Percentiles rank a stretch among this genome's conserved stretches.
Conservation (phyloP, 768 basidiomycete genomes). For the Calocera cornea region DNA sequence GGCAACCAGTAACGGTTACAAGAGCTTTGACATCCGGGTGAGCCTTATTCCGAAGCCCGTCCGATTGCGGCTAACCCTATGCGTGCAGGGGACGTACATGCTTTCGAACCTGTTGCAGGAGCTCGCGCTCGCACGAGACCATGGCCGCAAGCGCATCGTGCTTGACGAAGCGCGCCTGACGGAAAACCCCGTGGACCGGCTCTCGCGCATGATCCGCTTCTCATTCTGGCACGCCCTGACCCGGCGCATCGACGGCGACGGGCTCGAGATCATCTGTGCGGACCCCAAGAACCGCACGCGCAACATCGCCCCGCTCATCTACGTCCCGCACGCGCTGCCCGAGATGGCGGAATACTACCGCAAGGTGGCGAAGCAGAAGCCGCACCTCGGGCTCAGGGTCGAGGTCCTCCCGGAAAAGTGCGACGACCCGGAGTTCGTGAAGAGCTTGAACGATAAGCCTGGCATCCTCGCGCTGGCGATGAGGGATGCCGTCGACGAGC, state of each 20-base stretch:
- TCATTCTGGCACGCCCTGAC: slow-evolving; percentile 98
- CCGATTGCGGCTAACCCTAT: neutral
- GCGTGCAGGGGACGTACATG: slow-evolving; percentile 88
- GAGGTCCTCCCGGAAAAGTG: slow-evolving; percentile 75
- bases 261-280: slow-evolving; percentile 91
- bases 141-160: slow-evolving; percentile 88
- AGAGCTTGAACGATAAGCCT: slow-evolving; percentile 85
- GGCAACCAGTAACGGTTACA: slow-evolving; percentile 94
- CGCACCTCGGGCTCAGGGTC: slow-evolving; percentile 87
- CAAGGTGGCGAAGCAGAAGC: slow-evolving; percentile 77
- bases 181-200: slow-evolving; percentile 92
- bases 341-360: slow-evolving; percentile 94
- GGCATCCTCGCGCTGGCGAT: slow-evolving; percentile 91
- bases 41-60: slow-evolving; percentile 11
- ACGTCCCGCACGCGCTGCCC: slow-evolving; percentile 85
- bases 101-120: slow-evolving; percentile 97
- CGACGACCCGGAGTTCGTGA: slow-evolving; percentile 78
- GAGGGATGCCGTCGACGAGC: slow-evolving; percentile 73
- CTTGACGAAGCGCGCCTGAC: slow-evolving; percentile 97
- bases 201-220: slow-evolving; percentile 93
- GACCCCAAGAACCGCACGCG: slow-evolving; percentile 96
- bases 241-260: slow-evolving; percentile 90
- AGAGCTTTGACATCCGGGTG: slow-evolving; percentile 90
- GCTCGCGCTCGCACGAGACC: slow-evolving; percentile 88
- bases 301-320: slow-evolving; percentile 80